A percentile compares a stretch with the other conserved stretches of the same genome.
These are phyloP conservation scores for Hymenotorrendiella dingleyae DNA, from an alignment of 2,329 filamentous ascomycete genomes.

Conservation along the genomic window DNA sequence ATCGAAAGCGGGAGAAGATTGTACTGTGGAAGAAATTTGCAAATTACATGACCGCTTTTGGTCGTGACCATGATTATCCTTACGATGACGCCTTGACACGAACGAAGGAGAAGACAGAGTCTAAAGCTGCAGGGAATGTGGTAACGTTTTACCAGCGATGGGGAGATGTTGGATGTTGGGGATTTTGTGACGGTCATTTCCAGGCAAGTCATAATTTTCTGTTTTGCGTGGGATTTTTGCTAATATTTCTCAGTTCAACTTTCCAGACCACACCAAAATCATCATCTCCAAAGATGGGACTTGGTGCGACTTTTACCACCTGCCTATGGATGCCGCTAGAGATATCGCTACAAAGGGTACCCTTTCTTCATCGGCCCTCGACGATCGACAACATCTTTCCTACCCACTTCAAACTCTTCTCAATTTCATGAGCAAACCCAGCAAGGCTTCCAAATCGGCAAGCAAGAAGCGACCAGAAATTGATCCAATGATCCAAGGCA, in stretches of 20 bases:
- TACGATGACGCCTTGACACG: conserved; percentile 40
- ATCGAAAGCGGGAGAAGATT: conserved; percentile 59
- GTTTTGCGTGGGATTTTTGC: conserved; percentile 1
- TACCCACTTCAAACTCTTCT: conserved; percentile 69
- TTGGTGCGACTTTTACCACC: conserved; percentile 72
- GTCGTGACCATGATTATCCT: conserved; percentile 58
- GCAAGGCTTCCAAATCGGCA: conserved; percentile 42
- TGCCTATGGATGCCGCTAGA: conserved; percentile 63
- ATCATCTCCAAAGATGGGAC: conserved; percentile 69
- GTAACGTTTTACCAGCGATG: conserved; percentile 79
- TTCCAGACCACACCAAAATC: conserved; percentile 82
- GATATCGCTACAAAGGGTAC: conserved; percentile 58
- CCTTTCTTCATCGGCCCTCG: conserved; percentile 64
- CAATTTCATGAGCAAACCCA: conserved; percentile 50
- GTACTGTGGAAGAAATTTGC: conserved; percentile 69
- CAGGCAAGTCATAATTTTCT: conserved; percentile 44
- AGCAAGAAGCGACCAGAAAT: conserved; percentile 55
- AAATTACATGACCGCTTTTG: conserved; percentile 70
- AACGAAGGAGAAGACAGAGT: conserved; percentile 19
- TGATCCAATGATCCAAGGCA: conserved; percentile 51
- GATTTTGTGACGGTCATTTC: conserved; percentile 72
- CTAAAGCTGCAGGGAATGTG: conserved; percentile 44
- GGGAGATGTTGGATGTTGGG: conserved; percentile 76
- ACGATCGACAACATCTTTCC: conserved; percentile 64
- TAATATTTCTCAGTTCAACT: conserved; percentile 60